phyloP scores from a whole-genome alignment of 148 eudicot genomes.

The Rhododendron mucronatum region DNA sequence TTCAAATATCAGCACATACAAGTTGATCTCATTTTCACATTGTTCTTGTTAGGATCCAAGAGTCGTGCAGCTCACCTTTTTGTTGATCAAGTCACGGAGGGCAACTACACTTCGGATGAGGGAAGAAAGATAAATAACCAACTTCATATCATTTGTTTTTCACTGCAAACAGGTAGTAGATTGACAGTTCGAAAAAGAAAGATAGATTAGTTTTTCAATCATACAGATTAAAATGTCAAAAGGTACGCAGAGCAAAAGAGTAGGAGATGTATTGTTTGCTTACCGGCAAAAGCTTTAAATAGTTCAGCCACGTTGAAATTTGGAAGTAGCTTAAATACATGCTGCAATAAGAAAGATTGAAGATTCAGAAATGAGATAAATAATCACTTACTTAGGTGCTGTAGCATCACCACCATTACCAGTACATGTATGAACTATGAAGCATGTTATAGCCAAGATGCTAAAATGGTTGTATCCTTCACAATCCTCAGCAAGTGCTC shows the following conservation, averaged over 20 bases:
- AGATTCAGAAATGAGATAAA: neutral
- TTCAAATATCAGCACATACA: neutral
- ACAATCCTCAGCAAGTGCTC: conserved; percentile 97
- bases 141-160: conserved; percentile 92
- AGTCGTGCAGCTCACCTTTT: conserved; percentile 50
- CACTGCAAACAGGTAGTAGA: conserved; percentile 39
- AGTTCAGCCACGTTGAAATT: conserved; percentile 76
- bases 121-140: conserved; percentile 84
- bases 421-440: neutral
- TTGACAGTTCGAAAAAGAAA: conserved; percentile 5
- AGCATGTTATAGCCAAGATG: neutral
- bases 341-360: conserved; percentile 37
- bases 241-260: neutral
- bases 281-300: conserved; percentile 88
- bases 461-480: conserved; percentile 78
- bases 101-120: conserved; percentile 85
- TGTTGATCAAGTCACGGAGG: conserved; percentile 89
- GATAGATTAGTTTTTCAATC: neutral
- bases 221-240: neutral
- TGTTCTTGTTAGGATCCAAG: neutral
- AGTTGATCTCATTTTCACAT: neutral
- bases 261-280: neutral
- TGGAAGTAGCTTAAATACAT: conserved; percentile 91
- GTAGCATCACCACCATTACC: neutral
- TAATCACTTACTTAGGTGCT: neutral